These are phyloP conservation scores for Malus hybrid DNA, from an alignment of 331 rosid species.

Conservation along the genomic window DNA sequence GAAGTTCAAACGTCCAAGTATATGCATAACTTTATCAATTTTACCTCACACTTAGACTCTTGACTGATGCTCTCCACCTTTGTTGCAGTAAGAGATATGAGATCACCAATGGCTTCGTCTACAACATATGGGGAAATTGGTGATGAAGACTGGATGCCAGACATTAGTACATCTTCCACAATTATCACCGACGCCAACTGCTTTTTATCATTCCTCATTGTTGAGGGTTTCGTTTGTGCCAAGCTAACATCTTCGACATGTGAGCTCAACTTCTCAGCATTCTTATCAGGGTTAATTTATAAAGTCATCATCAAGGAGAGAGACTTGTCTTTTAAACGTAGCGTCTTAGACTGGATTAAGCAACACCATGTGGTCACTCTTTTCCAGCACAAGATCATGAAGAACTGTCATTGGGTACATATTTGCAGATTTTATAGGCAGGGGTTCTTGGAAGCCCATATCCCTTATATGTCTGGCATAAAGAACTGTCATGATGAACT, in stretches of 20 bases:
- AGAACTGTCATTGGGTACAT: constrained; percentile 22
- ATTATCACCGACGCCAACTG: constrained; percentile 13
- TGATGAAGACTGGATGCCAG: constrained; percentile 15
- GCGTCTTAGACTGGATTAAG: constrained; percentile 22
- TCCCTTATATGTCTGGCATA: background rate
- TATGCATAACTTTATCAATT: constrained; percentile 1
- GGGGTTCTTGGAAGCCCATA: constrained; percentile 20
- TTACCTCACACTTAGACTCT: constrained; percentile 50
- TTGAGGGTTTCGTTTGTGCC: constrained; percentile 16
- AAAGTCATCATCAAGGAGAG: constrained; percentile 42
- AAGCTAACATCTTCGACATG: constrained; percentile 14
- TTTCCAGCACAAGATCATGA: constrained; percentile 26
- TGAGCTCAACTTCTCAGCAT: constrained; percentile 27
- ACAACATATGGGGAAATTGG: background rate
- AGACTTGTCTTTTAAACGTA: constrained; percentile 21
- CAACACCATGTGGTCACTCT: constrained; percentile 10
- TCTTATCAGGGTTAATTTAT: constrained; percentile 17
- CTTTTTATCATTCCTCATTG: constrained; percentile 14
- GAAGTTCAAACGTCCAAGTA: background rate
- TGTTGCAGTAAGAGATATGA: constrained; percentile 35
- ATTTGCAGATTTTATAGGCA: constrained; percentile 17
- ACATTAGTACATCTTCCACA: constrained; percentile 15
- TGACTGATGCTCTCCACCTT: constrained; percentile 41
- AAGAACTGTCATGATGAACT: too few species aligned
- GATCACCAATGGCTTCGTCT: constrained; percentile 26